Evolutionary conservation across 1,284 basidiomycete genomes (phyloP), one percentile per base, ranked within the genome.

Genomic region (Apiotrichum domesticum): DNA sequence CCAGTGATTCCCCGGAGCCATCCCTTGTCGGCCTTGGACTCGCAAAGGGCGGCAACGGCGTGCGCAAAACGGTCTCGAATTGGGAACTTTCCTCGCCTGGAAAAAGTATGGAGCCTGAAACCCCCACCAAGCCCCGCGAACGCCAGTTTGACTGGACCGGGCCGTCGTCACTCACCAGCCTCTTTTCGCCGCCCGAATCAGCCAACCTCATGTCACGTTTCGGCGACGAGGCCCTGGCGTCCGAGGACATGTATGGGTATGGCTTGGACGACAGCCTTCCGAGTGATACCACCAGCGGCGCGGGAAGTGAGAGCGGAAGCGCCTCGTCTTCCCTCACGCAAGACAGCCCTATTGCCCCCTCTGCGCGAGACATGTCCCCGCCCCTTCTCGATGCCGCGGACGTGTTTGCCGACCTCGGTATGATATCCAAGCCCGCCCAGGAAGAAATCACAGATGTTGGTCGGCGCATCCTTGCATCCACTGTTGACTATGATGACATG

Each of bases 41-140:
- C 14, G 66, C 68, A 0, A 64, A 63, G 46, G 64, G 64, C 29
- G 67, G 67, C 33, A 61, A 67, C 29, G 67, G 65, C 1, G 67
- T 73, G 1, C 58, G 71, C 45, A 71, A 68, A 48, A 63, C 63
- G n/a, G 64, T 65, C 53, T 69, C 68, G 5, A 65, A 67, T 46
- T 67, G 63, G 58, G 68, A 73, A 51, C 46, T 69, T 34, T 70
- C 69, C 46, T 63, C 60, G 15, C 70, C 71, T 39, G 8, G 37
- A 8, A 39, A 71, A 6, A 64, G 63, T 3, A 13, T 8, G 8
- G 7, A 7, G 37, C 7, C 8, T 13, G 70, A 73, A 42, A 54
- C 57, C 6, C 46, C 55, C 4, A 46, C 6, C 11, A 40, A 21
- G 7, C 33, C 35, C 34, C n/a, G n/a, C 13, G 15, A 50, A 39